Evolutionary conservation across 805 yeast species (phyloP), one percentile per base, ranked within the genome.

Genomic region (Metschnikowia rubicola): DNA sequence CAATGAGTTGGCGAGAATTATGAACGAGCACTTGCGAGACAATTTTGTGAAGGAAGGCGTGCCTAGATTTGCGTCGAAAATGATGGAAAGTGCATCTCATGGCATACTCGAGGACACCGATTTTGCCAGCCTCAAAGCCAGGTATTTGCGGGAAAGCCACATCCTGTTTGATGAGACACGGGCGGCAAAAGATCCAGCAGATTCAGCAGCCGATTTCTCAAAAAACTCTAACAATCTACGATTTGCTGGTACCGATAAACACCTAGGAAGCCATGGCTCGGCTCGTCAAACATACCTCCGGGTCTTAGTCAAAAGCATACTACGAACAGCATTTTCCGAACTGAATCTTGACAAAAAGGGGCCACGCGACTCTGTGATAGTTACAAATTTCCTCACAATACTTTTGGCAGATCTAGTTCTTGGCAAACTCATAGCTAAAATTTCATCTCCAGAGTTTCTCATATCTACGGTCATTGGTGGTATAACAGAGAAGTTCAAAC

Each of bases 1-100:
- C 15, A 66, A 68, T 48, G 66, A 65, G 15, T 30, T 61, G 12
- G 55, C 61, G 4, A 35, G 3, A 2, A 39, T 55, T 21, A 33
- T 52, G 10, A 45, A 50, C 8, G 19, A 42, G 10, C 59, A 55
- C 35, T 38, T 54, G 26, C 38, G 39, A 10, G 50, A 49, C 7
- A 45, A 38, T 12, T 32, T 5, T 7, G 31, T 35, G 9, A 44
- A 43, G 8, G 39, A 39, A 17, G 49, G 50, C 12, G 32, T 39
- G n/a, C 56, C 53, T 13, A 35, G 29, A 4, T 51, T 44, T 17
- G 52, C 47, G n/a, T n/a, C 9, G 34, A 21, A 9, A 3, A 10
- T 34, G 6, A 19, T 31, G n/a, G 17, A 34, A 2, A 32, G 39
- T 6, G 29, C 17, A 17, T 32, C 38, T 4, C 30, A 29, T 19